phyloP scores from a whole-genome alignment of 805 yeast species.

The Candida khao-thaluensis region DNA sequence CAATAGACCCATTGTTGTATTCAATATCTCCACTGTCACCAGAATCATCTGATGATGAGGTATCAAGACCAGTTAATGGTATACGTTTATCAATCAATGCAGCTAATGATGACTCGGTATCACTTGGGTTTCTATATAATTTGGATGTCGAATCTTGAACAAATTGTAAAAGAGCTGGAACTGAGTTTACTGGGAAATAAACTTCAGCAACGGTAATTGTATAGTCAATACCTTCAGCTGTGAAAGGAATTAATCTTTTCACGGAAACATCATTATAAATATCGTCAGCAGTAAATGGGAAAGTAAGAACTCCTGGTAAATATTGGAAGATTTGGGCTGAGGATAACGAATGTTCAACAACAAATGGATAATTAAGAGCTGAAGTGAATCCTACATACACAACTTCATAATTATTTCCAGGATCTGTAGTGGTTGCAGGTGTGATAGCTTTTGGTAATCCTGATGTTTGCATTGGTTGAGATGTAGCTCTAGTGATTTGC shows the following conservation, averaged over 20 bases:
- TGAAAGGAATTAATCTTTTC: slow-evolving; percentile 71
- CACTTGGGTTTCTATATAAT: slow-evolving; percentile 59
- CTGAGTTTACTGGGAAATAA: slow-evolving; percentile 63
- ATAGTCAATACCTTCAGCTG: slow-evolving; percentile 51
- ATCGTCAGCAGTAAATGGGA: slow-evolving; percentile 49
- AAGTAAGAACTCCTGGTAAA: slow-evolving; percentile 69
- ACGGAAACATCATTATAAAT: slow-evolving; percentile 52
- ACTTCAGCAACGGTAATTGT: slow-evolving; percentile 87
- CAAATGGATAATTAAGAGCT: slow-evolving; percentile 80
- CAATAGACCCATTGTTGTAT: slow-evolving; percentile 38
- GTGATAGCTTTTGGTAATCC: slow-evolving; percentile 77
- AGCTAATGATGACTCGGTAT: slow-evolving; percentile 58
- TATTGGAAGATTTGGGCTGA: slow-evolving; percentile 85
- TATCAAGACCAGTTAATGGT: slow-evolving; percentile 50
- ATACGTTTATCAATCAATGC: slow-evolving; percentile 69
- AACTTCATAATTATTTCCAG: slow-evolving; percentile 47
- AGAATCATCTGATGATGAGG: slow-evolving; percentile 13
- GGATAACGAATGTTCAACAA: slow-evolving; percentile 66
- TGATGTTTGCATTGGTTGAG: slow-evolving; percentile 34
- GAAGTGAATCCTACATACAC: slow-evolving; percentile 78
- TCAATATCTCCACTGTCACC: slow-evolving; percentile 17
- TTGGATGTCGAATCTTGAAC: slow-evolving; percentile 53
- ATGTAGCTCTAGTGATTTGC: slow-evolving; percentile 31
- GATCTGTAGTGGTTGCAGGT: slow-evolving; percentile 54
- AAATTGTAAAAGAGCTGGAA: slow-evolving; percentile 48